Evolutionary conservation across 768 basidiomycete species (phyloP).

Genomic region (Suillus placidus): DNA sequence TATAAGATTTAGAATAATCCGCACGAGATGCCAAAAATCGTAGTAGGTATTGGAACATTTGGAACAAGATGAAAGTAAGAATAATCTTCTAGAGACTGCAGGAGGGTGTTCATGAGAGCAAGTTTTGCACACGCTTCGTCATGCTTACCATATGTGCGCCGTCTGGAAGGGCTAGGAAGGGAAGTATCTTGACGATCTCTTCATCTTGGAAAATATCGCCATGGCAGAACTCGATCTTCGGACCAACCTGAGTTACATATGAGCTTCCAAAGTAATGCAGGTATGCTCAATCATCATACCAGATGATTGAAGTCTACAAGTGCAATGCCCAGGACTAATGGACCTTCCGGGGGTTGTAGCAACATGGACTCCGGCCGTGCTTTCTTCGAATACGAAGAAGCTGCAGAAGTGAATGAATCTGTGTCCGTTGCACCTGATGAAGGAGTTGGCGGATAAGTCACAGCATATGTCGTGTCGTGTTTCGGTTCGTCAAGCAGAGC

Average conservation of each 20-base stretch:
- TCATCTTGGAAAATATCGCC: conserved; percentile 85
- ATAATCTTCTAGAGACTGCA: conserved; percentile 72
- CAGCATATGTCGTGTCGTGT: conserved; percentile 27
- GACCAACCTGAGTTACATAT: conserved; percentile 68
- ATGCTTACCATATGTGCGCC: conserved; percentile 84
- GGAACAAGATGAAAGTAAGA: conserved; percentile 94
- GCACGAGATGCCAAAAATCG: conserved; percentile 96
- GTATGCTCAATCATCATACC: conserved; percentile 46
- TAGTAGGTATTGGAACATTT: conserved; percentile 66
- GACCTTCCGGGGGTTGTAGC: conserved; percentile 54
- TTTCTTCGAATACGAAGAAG: conserved; percentile 60
- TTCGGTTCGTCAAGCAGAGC: conserved; percentile 39
- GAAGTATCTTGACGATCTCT: conserved; percentile 81
- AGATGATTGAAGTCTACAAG: conserved; percentile 96
- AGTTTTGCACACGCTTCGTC: conserved; percentile 1
- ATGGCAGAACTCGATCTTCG: conserved; percentile 82
- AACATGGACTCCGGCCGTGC: conserved; percentile 80
- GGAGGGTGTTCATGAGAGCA: conserved; percentile 16
- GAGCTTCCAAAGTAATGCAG: conserved; percentile 17
- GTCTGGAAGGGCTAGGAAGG: conserved; percentile 95
- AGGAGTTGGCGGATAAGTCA: conserved; percentile 64
- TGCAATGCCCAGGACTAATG: conserved; percentile 82
- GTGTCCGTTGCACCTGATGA: conserved; percentile 48
- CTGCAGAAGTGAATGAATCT: conserved; percentile 62
- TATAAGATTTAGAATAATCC: conserved; percentile 30